A percentile compares a stretch with the other conserved stretches of the same genome.
phyloP scores from a whole-genome alignment of 331 rosid species.

The Quercus tomentella region DNA sequence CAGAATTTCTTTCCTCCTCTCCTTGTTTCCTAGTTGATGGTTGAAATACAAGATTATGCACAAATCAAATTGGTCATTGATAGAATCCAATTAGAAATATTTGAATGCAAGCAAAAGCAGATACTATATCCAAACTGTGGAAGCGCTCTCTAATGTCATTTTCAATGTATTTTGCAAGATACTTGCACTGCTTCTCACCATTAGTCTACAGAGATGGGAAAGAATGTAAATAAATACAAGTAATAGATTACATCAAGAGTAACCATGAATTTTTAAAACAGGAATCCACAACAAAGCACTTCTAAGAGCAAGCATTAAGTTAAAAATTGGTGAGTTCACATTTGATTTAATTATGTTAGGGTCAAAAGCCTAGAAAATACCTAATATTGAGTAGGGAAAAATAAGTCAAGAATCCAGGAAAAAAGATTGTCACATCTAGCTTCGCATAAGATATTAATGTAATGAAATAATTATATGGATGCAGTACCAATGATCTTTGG shows the following conservation, averaged over 20 bases:
- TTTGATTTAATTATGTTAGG: background rate
- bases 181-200: slow-evolving; percentile 73
- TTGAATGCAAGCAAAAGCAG: no score
- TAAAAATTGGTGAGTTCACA: background rate
- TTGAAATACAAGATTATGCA: background rate
- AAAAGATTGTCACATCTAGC: no score
- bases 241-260: background rate
- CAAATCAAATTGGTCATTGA: slow-evolving; percentile 18
- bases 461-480: background rate
- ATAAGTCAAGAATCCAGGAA: no score
- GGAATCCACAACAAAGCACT: background rate
- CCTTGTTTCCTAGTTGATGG: background rate
- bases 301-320: background rate
- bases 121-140: slow-evolving; percentile 38
- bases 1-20: background rate
- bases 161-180: slow-evolving; percentile 48
- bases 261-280: background rate
- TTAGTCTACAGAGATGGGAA: slow-evolving; percentile 54
- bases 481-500: background rate
- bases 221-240: slow-evolving; percentile 3
- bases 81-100: slow-evolving; percentile 35
- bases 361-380: background rate
- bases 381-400: no score
- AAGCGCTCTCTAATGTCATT: slow-evolving; percentile 42
- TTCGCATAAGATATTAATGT: background rate